These are phyloP conservation scores for Monosporascus sp. DNA, from an alignment of 2,329 filamentous ascomycete genomes.

Conservation along the genomic window DNA sequence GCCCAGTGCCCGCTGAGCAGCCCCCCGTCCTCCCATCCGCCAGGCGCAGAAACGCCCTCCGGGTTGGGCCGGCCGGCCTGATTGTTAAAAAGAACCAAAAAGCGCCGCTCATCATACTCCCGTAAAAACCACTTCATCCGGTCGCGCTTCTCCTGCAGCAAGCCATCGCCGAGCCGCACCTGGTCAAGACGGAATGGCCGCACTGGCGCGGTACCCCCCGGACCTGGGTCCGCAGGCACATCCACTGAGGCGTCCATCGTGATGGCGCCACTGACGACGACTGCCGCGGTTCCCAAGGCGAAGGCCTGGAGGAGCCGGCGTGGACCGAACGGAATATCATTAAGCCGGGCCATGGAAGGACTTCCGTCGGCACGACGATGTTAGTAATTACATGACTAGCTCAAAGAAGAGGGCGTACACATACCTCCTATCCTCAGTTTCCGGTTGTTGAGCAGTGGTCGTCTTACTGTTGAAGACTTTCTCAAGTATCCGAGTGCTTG, in stretches of 20 bases:
- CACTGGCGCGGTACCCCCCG: slow-evolving; percentile 24
- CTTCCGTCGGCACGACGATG: background rate
- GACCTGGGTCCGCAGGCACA: slow-evolving; percentile 17
- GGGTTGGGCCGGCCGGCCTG: slow-evolving; percentile 26
- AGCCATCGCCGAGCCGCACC: slow-evolving; percentile 22
- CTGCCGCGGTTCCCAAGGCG: slow-evolving; percentile 5
- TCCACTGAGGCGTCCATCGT: background rate
- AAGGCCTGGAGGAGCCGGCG: slow-evolving; percentile 9
- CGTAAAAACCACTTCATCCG: slow-evolving; percentile 23
- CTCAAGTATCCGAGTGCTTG: background rate
- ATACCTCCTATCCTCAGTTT: background rate
- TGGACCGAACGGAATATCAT: slow-evolving; percentile 1
- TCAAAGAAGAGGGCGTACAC: background rate
- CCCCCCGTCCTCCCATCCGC: slow-evolving; percentile 29
- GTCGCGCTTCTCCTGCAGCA: slow-evolving; percentile 28
- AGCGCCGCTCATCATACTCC: slow-evolving; percentile 23
- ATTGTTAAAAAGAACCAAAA: slow-evolving; percentile 27
- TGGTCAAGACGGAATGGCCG: slow-evolving; percentile 28
- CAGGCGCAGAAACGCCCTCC: slow-evolving; percentile 16
- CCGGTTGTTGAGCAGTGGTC: background rate
- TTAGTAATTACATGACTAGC: background rate
- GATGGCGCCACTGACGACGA: slow-evolving; percentile 3
- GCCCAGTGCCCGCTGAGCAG: slow-evolving; percentile 29
- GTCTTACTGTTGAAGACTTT: background rate
- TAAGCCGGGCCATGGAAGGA: slow-evolving; percentile 8